Conservation (phyloP, 805 yeast species). For the Henningerozyma blattae region DNA sequence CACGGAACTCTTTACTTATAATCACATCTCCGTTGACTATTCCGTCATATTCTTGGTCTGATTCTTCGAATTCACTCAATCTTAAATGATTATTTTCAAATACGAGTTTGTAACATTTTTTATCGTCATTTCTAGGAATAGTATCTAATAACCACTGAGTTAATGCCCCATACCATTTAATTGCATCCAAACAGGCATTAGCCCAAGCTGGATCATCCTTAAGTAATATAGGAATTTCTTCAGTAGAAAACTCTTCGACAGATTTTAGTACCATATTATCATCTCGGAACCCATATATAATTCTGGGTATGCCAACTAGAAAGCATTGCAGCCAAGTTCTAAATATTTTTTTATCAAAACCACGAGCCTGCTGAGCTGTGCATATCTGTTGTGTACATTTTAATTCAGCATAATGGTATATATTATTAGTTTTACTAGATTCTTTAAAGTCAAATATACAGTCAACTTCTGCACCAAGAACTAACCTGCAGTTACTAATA, state of each 20-base stretch:
- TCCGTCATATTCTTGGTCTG: slow-evolving; percentile 26
- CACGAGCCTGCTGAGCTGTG: slow-evolving; percentile 43
- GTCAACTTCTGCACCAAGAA: slow-evolving; percentile 86
- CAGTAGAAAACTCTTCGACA: slow-evolving; percentile 67
- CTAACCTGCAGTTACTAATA: slow-evolving; percentile 54
- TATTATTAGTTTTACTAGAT: slow-evolving; percentile 30
- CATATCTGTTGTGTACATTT: slow-evolving; percentile 55
- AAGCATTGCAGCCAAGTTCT: slow-evolving; percentile 92
- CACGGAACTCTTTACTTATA: slow-evolving; percentile 37
- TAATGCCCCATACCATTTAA: slow-evolving; percentile 79
- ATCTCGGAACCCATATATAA: slow-evolving; percentile 81
- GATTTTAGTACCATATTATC: slow-evolving; percentile 48
- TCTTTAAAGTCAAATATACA: slow-evolving; percentile 71
- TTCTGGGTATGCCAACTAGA: slow-evolving; percentile 68
- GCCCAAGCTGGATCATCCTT: slow-evolving; percentile 34
- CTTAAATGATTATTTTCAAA: slow-evolving; percentile 40
- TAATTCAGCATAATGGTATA: slow-evolving; percentile 73
- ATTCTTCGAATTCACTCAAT: slow-evolving; percentile 31
- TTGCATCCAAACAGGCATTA: slow-evolving; percentile 64
- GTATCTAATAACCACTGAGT: slow-evolving; percentile 60
- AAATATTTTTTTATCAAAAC: slow-evolving; percentile 66
- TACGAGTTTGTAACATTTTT: slow-evolving; percentile 42
- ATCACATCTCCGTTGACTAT: slow-evolving; percentile 29
- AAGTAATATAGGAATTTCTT: slow-evolving; percentile 61
- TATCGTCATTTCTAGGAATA: slow-evolving; percentile 44